Percentiles rank a stretch among this genome's conserved stretches.
These are phyloP conservation scores for Lachnellula occidentalis DNA, from an alignment of 2,329 filamentous ascomycete genomes.

Conservation along the genomic window DNA sequence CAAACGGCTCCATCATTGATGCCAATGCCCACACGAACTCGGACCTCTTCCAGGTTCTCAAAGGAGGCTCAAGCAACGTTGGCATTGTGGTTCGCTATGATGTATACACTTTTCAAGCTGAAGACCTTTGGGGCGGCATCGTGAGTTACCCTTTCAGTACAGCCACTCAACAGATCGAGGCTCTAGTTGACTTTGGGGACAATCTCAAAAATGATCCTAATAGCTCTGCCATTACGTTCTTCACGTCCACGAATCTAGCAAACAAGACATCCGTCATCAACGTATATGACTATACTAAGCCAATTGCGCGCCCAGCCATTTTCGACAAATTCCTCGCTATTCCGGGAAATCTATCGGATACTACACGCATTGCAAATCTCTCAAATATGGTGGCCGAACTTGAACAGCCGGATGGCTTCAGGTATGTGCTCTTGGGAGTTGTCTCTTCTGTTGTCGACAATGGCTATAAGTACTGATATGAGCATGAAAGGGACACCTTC, in stretches of 20 bases:
- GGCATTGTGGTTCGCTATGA: constrained; percentile 45
- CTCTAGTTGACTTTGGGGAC: not conserved
- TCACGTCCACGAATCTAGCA: constrained; percentile 20
- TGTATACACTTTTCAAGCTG: constrained; percentile 2
- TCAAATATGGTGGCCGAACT: too few relatives aligned
- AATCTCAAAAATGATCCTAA: not conserved
- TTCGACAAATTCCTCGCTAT: too few relatives aligned
- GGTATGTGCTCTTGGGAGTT: too few relatives aligned
- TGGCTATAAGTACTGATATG: too few relatives aligned
- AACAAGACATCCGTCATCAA: too few relatives aligned
- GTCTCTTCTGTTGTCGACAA: too few relatives aligned
- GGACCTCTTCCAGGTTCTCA: constrained; percentile 48
- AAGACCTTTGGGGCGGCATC: constrained; percentile 1
- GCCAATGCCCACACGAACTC: constrained; percentile 38
- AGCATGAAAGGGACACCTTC: too few relatives aligned
- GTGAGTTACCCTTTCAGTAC: not conserved
- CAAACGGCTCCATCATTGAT: constrained; percentile 42
- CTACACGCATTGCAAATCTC: too few relatives aligned
- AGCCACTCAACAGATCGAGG: not conserved
- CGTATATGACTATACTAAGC: too few relatives aligned
- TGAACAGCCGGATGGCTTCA: too few relatives aligned
- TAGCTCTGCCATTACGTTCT: not conserved
- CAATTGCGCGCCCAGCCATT: too few relatives aligned
- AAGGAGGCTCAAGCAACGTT: constrained; percentile 53
- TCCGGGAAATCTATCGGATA: too few relatives aligned